Evolutionary conservation across 805 yeast genomes (phyloP), one percentile per base, ranked within the genome.

Genomic region (Lipomyces japonicus): DNA sequence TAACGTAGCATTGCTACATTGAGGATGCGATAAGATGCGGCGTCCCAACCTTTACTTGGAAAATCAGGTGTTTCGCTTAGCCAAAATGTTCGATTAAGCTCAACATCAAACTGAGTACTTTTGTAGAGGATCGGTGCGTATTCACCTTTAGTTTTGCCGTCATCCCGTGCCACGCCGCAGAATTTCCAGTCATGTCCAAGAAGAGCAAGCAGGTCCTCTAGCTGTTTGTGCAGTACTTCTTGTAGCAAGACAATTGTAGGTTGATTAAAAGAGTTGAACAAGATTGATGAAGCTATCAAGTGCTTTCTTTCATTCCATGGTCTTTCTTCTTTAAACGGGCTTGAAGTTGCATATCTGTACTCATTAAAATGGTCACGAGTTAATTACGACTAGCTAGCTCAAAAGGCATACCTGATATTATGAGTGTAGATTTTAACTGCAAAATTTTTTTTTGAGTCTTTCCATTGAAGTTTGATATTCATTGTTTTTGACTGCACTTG

Each of bases 31-130:
- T 63, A 62, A 25, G 62, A 64, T 1, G 67, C 73, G 0, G 79
- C 79, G 57, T 75, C 80, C 76, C 79, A 75, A 4, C 77, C 78
- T 39, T 58, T 66, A 14, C 79, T 73, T 1, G 83, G 81, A n/a
- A 59, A 65, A 39, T 71, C 73, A 1, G 84, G 84, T 2, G 81
- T 77, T 16, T 71, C 69, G 53, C 80, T 73, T 12, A 79, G 64
- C 84, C 84, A 79, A 46, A 70, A 70, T 7, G 77, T 73, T 19
- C 72, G 70, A n/a, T 68, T 60, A 10, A 71, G 68, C 4, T 74
- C 46, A 32, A 76, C 55, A 32, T 66, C 60, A 67, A 77, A 73
- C 14, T 68, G 69, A 0, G 65, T 46, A 4, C 57, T 57, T 28
- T 72, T 66, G 62, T 67, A 78, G 26, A 74, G 61, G 9, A 79